Evolutionary conservation across 768 basidiomycete species (phyloP).

Genomic region (Dioszegia hungarica): DNA sequence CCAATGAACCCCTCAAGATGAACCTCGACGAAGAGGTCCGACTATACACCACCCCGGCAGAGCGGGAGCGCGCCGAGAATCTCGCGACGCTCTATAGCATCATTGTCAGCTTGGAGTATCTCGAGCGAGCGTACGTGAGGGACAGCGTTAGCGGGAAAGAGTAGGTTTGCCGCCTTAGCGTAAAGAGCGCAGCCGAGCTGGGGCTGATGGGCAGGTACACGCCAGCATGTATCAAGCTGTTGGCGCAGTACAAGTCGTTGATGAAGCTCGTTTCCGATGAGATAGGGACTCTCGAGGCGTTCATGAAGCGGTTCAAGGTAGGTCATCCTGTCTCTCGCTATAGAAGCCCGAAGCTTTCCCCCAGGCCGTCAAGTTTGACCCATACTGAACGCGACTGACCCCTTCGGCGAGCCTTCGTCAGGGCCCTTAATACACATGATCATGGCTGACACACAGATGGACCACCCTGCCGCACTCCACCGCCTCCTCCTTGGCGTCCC

Average conservation of each 20-base stretch:
- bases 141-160: constrained; percentile 86
- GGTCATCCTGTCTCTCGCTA: constrained; percentile 33
- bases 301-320: constrained; percentile 83
- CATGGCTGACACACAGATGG: constrained; percentile 60
- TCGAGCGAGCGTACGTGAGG: constrained; percentile 90
- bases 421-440: background rate
- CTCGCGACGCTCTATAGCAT: constrained; percentile 88
- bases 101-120: constrained; percentile 83
- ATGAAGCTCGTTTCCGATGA: constrained; percentile 88
- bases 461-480: constrained; percentile 86
- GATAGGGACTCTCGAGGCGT: constrained; percentile 63
- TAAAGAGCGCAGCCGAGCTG: background rate
- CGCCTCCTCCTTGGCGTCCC: constrained; percentile 87
- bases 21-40: constrained; percentile 85
- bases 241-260: constrained; percentile 97
- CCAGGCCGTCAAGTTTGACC: too few relatives aligned
- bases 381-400: too few relatives aligned
- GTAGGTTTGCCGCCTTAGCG: constrained; percentile 55
- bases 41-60: constrained; percentile 77
- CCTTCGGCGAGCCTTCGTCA: background rate
- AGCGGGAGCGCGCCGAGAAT: constrained; percentile 81
- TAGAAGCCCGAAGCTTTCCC: too few relatives aligned
- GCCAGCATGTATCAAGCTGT: constrained; percentile 86
- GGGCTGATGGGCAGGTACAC: constrained; percentile 64
- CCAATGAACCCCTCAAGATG: constrained; percentile 21